Evolutionary conservation across 2,329 filamentous ascomycete species (phyloP).

Genomic region (Xylaria sp.): DNA sequence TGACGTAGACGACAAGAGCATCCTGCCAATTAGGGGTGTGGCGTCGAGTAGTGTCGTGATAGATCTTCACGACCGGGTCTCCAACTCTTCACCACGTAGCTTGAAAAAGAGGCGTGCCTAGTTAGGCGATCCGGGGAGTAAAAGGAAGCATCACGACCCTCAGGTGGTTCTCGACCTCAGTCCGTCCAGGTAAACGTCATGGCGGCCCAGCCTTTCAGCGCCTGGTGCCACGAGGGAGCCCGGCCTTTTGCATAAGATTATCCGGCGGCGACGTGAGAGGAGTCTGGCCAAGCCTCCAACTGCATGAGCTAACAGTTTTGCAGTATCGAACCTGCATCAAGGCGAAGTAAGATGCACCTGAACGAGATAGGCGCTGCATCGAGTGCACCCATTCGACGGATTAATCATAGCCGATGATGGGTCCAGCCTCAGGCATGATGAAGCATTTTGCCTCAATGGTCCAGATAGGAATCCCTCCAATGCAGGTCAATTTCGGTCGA

Average conservation of each 20-base stretch:
- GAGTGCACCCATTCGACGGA: constrained; percentile 1
- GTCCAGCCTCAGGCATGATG: constrained; percentile 8
- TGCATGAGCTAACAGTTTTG: constrained; percentile 4
- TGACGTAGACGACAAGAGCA: constrained; percentile 15
- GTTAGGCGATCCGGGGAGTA: constrained; percentile 1
- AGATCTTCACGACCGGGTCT: constrained; percentile 1
- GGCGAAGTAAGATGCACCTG: constrained; percentile 10
- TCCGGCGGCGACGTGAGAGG: neutral
- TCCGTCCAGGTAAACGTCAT: constrained; percentile 2
- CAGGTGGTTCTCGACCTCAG: constrained; percentile 3
- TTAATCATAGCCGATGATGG: constrained; percentile 1
- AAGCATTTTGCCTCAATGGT: constrained; percentile 16
- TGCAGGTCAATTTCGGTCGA: neutral
- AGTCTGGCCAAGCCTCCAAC: constrained; percentile 1
- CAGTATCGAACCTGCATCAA: constrained; percentile 13
- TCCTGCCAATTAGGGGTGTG: constrained; percentile 13
- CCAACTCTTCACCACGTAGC: constrained; percentile 16
- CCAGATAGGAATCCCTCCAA: neutral
- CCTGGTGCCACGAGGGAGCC: neutral
- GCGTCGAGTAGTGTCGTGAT: constrained; percentile 10
- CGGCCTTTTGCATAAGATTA: neutral
- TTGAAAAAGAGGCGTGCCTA: constrained; percentile 16
- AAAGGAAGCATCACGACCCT: constrained; percentile 4
- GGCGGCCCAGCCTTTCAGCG: neutral
- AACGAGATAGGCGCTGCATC: constrained; percentile 14